These are phyloP conservation scores for Oryza glumipatula DNA, from an alignment of 176 grass and related monocot species.

Conservation along the genomic window DNA sequence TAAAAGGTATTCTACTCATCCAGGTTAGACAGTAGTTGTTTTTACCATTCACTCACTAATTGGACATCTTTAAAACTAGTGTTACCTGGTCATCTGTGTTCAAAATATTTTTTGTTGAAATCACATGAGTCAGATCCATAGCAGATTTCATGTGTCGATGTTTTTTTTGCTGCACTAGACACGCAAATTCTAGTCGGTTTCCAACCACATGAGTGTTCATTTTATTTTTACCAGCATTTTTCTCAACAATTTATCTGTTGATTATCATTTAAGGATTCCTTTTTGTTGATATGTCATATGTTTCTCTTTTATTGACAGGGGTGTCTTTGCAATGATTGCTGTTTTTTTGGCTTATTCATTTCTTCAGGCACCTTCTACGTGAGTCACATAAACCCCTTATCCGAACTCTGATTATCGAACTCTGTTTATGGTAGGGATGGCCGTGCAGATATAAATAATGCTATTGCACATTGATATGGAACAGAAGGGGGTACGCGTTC, in stretches of 20 bases:
- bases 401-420: not conserved
- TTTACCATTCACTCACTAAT: not conserved
- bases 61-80: not conserved
- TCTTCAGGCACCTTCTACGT: slow-evolving; percentile 99
- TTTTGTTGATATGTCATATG: slow-evolving; percentile 12
- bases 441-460: not conserved
- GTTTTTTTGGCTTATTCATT: slow-evolving; percentile 98
- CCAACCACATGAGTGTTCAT: not conserved
- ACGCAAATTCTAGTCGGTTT: not conserved
- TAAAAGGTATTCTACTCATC: slow-evolving; percentile 64
- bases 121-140: not conserved
- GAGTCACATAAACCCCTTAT: slow-evolving; percentile 38
- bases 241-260: not conserved
- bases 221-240: not conserved
- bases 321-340: slow-evolving; percentile 95
- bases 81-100: not conserved
- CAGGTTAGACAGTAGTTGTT: not conserved
- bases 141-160: not conserved
- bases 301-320: slow-evolving; percentile 53
- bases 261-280: slow-evolving; percentile 13
- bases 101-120: not conserved
- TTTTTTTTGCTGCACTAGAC: not conserved
- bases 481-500: not conserved
- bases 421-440: not conserved
- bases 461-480: not conserved